Evolutionary conservation across 306 rosid genomes (phyloP).

Genomic region (Malus domestica): DNA sequence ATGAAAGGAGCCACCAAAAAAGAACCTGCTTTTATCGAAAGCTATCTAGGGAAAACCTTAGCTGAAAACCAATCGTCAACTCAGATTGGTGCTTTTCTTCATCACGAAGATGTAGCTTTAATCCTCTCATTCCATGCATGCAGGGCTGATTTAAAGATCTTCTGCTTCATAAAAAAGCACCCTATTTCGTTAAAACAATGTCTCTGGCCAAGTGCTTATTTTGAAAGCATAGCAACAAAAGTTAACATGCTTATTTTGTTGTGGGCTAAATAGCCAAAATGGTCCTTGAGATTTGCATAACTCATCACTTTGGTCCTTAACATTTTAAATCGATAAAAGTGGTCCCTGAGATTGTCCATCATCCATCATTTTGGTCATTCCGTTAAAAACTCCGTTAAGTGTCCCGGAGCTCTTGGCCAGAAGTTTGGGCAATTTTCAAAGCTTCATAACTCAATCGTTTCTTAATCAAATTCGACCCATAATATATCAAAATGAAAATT

Average conservation of each 20-base stretch:
- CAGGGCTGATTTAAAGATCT: conserved; percentile 2
- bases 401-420: no score
- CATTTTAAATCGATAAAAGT: no score
- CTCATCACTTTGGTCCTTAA: no score
- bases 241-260: neutral
- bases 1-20: neutral
- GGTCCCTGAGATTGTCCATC: no score
- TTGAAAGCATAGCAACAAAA: neutral
- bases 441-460: no score
- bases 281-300: no score
- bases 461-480: no score
- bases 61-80: conserved; percentile 30
- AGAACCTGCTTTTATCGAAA: conserved; percentile 1
- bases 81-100: conserved; percentile 57
- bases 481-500: no score
- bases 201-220: neutral
- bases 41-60: neutral
- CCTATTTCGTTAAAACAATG: neutral
- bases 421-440: no score
- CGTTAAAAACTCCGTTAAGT: no score
- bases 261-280: neutral
- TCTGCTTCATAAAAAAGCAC: neutral
- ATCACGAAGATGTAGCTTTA: conserved; percentile 40
- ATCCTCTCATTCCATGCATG: neutral
- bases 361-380: no score